These are phyloP conservation scores for Desmodesmus armatus DNA, from an alignment of 139 green algal genomes.

Conservation along the genomic window DNA sequence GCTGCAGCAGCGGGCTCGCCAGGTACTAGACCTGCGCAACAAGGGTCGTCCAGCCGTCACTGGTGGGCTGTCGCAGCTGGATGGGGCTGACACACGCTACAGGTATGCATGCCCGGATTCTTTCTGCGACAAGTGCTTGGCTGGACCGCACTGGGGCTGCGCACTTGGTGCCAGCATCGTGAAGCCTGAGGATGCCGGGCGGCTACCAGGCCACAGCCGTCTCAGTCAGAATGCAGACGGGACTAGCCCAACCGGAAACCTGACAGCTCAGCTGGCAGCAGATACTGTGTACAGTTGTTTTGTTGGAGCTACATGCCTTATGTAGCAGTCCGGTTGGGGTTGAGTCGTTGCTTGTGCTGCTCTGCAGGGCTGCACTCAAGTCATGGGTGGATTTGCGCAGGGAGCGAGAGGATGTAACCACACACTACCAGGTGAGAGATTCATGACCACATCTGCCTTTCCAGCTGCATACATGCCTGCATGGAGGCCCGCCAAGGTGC, in stretches of 20 bases:
- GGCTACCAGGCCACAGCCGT: not conserved
- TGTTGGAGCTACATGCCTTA: too few species aligned
- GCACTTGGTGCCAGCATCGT: too few species aligned
- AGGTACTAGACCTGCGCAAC: constrained; percentile 65
- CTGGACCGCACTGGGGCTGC: too few species aligned
- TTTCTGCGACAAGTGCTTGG: not conserved
- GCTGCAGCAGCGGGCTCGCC: constrained; percentile 58
- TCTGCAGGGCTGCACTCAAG: constrained; percentile 59
- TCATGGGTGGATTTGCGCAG: constrained; percentile 68
- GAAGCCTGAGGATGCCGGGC: not conserved
- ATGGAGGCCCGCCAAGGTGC: too few species aligned
- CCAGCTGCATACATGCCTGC: too few species aligned
- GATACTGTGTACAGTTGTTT: too few species aligned
- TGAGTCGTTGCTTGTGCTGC: not conserved
- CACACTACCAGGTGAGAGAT: constrained; percentile 51
- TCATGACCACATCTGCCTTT: not conserved
- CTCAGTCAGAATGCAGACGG: too few species aligned
- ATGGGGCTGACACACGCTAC: constrained; percentile 68
- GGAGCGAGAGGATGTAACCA: constrained; percentile 61
- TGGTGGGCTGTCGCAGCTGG: constrained; percentile 58
- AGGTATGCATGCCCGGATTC: constrained; percentile 10
- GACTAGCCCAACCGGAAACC: too few species aligned
- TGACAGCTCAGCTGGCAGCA: too few species aligned
- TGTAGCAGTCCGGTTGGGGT: too few species aligned
- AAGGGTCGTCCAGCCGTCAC: constrained; percentile 58